phyloP scores from a whole-genome alignment of 306 rosid species.

The Lathyrus oleraceus region DNA sequence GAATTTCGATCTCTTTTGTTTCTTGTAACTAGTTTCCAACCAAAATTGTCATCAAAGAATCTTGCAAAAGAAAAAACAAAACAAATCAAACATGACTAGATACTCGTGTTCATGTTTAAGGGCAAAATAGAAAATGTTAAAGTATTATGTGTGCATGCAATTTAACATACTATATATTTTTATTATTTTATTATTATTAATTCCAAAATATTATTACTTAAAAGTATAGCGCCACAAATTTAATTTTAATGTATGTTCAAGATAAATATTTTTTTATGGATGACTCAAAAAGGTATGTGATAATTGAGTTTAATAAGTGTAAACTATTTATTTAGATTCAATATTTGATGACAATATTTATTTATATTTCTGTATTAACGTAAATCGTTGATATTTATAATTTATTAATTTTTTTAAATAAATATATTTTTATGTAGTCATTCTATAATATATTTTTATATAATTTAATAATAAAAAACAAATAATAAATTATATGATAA shows the following conservation, averaged over 20 bases:
- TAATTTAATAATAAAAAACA: neutral
- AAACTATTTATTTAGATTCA: too few species aligned
- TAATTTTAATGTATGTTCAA: neutral
- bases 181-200: too few species aligned
- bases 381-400: too few species aligned
- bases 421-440: neutral
- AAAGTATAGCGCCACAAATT: neutral
- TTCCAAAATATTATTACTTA: neutral
- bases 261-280: too few species aligned
- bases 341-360: too few species aligned
- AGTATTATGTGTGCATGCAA: neutral
- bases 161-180: neutral
- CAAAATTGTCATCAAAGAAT: constrained; percentile 16
- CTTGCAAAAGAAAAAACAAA: constrained; percentile 13
- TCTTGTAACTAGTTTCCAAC: constrained; percentile 12
- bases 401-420: too few species aligned
- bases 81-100: constrained; percentile 1
- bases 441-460: neutral
- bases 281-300: too few species aligned
- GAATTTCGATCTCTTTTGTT: constrained; percentile 28
- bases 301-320: too few species aligned
- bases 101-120: neutral
- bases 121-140: neutral
- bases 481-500: neutral
- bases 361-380: too few species aligned